Percentiles rank a stretch among this genome's conserved stretches.
Conservation (phyloP, 108 stramenopile genomes). For the Mediolabrus comicus region DNA sequence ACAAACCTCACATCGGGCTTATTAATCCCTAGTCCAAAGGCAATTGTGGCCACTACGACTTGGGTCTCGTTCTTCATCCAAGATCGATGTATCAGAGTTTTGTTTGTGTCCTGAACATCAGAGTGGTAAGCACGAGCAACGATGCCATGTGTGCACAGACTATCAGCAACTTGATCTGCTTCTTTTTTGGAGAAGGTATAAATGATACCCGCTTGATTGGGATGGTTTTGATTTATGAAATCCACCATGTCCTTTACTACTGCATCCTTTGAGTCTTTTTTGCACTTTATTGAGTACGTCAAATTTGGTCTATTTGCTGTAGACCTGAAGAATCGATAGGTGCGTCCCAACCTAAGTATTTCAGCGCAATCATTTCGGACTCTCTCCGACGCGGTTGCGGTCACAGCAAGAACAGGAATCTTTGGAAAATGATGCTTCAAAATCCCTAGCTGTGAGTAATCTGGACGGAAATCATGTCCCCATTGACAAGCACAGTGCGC, state of each 20-base stretch:
- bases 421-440: constrained; percentile 78
- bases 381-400: constrained; percentile 86
- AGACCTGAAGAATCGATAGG: constrained; percentile 76
- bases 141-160: constrained; percentile 75
- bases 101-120: constrained; percentile 45
- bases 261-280: constrained; percentile 62
- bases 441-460: constrained; percentile 91
- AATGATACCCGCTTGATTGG: constrained; percentile 81
- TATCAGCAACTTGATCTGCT: constrained; percentile 74
- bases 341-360: constrained; percentile 62
- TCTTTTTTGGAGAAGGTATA: constrained; percentile 91
- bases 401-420: constrained; percentile 76
- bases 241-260: constrained; percentile 70
- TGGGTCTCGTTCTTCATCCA: constrained; percentile 89
- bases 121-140: constrained; percentile 82
- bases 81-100: constrained; percentile 67
- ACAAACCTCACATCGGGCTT: constrained; percentile 89
- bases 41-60: constrained; percentile 94
- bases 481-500: constrained; percentile 70
- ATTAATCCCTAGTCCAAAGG: constrained; percentile 97
- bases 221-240: constrained; percentile 63
- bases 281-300: constrained; percentile 70
- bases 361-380: constrained; percentile 85
- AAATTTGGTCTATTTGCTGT: constrained; percentile 92
- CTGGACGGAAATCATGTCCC: constrained; percentile 87